Evolutionary conservation across 2,329 filamentous ascomycete genomes (phyloP).

Genomic region (Cladosporium sp.): DNA sequence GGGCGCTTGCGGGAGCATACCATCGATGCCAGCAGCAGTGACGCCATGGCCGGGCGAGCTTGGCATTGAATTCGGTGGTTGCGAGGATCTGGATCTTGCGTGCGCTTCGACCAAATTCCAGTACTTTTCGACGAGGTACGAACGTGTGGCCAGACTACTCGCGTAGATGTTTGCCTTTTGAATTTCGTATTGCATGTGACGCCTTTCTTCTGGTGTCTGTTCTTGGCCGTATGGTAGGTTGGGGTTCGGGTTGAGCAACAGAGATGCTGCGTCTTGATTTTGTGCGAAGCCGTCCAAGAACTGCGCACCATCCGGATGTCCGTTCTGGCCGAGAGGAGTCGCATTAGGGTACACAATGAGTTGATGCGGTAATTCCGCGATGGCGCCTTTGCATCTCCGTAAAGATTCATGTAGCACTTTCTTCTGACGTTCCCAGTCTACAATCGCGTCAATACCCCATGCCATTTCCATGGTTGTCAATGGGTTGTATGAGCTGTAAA

Average conservation of each 20-base stretch:
- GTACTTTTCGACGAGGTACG: slow-evolving; percentile 82
- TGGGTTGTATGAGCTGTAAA: slow-evolving; percentile 76
- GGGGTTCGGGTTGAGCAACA: slow-evolving; percentile 16
- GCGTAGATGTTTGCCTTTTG: slow-evolving; percentile 88
- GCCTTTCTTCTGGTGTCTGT: slow-evolving; percentile 36
- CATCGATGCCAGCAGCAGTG: slow-evolving; percentile 35
- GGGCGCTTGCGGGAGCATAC: slow-evolving; percentile 27
- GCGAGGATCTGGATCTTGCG: slow-evolving; percentile 31
- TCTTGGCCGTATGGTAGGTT: slow-evolving; percentile 13
- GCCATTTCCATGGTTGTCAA: slow-evolving; percentile 76
- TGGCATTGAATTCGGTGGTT: slow-evolving; percentile 34
- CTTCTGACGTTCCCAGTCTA: slow-evolving; percentile 73
- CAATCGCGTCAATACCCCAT: slow-evolving; percentile 72
- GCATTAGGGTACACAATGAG: slow-evolving; percentile 54
- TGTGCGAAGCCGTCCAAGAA: slow-evolving; percentile 23
- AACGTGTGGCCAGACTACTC: slow-evolving; percentile 74
- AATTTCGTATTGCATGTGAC: slow-evolving; percentile 71
- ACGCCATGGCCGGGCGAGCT: slow-evolving; percentile 31
- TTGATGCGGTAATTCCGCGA: slow-evolving; percentile 65
- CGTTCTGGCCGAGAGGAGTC: slow-evolving; percentile 30
- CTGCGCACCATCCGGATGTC: slow-evolving; percentile 19
- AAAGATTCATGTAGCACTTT: slow-evolving; percentile 68
- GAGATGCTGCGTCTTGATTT: slow-evolving; percentile 19
- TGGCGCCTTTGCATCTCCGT: slow-evolving; percentile 63
- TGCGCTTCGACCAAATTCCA: slow-evolving; percentile 70